Percentiles rank a stretch among this genome's conserved stretches.
These are phyloP conservation scores for Trichoderma hamatum DNA, from an alignment of 2,329 filamentous ascomycete genomes.

Conservation along the genomic window DNA sequence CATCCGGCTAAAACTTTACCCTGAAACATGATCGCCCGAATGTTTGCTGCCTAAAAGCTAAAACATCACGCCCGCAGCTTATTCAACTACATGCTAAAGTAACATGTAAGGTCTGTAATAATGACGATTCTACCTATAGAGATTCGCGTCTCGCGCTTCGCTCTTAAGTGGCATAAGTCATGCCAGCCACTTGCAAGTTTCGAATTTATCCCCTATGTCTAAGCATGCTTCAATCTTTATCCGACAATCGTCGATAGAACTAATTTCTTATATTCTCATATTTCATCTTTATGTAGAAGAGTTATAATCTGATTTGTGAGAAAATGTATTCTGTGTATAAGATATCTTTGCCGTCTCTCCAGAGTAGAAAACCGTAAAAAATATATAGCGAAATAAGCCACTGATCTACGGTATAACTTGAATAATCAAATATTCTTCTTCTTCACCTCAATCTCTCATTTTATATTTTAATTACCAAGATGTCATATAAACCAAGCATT, in stretches of 20 bases:
- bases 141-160: background rate
- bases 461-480: background rate
- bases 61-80: background rate
- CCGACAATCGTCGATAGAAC: background rate
- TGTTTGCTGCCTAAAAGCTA: background rate
- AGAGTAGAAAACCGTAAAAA: background rate
- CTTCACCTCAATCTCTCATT: background rate
- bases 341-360: background rate
- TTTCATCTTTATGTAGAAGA: background rate
- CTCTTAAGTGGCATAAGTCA: background rate
- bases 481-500: conserved; percentile 60
- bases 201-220: background rate
- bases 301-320: background rate
- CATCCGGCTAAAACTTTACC: conserved; percentile 23
- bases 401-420: background rate
- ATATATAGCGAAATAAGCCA: background rate
- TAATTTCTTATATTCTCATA: background rate
- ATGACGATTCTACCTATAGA: background rate
- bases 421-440: background rate
- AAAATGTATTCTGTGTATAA: background rate
- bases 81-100: background rate
- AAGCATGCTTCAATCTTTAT: conserved; percentile 6
- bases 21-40: background rate
- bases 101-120: background rate
- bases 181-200: background rate